A percentile compares a stretch with the other conserved stretches of the same genome.
Conservation (phyloP, 345 rosid species). For the Euphorbia lathyris region DNA sequence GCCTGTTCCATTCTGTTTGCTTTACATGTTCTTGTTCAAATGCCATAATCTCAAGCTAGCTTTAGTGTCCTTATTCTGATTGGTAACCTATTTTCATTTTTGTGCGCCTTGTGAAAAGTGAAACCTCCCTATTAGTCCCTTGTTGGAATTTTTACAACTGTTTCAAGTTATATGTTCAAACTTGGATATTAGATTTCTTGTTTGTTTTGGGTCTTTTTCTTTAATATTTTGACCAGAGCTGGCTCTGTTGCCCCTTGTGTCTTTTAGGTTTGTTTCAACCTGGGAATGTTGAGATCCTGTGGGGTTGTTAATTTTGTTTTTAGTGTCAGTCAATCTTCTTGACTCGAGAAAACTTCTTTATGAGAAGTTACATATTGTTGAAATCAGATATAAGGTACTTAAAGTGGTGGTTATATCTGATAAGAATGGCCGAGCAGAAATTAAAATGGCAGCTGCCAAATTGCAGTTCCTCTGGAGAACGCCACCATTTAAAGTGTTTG, state of each 20-base stretch:
- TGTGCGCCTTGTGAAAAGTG: background rate
- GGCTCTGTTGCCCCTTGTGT: background rate
- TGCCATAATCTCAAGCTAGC: background rate
- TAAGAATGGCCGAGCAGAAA: constrained; percentile 15
- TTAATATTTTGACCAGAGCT: background rate
- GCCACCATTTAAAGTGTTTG: constrained; percentile 63
- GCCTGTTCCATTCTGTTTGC: background rate
- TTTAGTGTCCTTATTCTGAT: background rate
- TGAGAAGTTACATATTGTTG: constrained; percentile 2
- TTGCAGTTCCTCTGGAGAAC: constrained; percentile 31
- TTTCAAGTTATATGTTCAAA: background rate
- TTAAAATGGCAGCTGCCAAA: constrained; percentile 26
- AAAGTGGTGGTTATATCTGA: constrained; percentile 11
- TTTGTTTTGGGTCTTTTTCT: background rate
- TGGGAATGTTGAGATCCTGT: background rate
- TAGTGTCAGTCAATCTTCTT: background rate
- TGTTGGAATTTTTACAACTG: background rate
- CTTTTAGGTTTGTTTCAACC: background rate
- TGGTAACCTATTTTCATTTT: background rate
- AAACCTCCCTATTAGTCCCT: background rate
- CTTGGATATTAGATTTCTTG: background rate
- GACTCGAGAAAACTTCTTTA: background rate
- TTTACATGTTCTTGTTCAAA: background rate
- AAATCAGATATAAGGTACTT: constrained; percentile 19
- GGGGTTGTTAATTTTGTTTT: background rate